Percentiles rank a stretch among this genome's conserved stretches.
Conservation (phyloP, 257 asterid species). For the Parsonsia alboflavescens region DNA sequence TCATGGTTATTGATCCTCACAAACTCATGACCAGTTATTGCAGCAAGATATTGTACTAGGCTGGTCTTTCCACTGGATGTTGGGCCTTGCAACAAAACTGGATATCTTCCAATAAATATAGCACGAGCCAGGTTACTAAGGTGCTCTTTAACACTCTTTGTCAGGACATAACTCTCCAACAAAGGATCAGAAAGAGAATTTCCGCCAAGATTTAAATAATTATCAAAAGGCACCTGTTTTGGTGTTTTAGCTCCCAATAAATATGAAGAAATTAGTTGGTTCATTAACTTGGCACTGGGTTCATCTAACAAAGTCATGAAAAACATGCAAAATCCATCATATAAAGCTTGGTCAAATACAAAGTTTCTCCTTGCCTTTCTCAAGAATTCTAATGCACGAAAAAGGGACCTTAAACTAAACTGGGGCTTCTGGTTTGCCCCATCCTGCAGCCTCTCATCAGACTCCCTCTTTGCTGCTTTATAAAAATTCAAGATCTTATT, state of each 20-base stretch:
- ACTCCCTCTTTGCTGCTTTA: conserved; percentile 64
- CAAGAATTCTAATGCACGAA: conserved; percentile 75
- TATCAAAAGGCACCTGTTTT: conserved; percentile 35
- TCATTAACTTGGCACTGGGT: conserved; percentile 64
- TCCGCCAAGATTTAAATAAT: conserved; percentile 34
- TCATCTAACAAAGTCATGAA: conserved; percentile 66
- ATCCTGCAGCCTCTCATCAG: conserved; percentile 88
- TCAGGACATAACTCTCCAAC: conserved; percentile 51
- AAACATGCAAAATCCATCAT: conserved; percentile 94
- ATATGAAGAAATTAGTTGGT: conserved; percentile 41
- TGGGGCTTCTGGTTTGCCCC: conserved; percentile 99
- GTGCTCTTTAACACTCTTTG: conserved; percentile 72
- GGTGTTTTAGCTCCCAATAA: conserved; percentile 48
- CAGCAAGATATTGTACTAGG: conserved; percentile 82
- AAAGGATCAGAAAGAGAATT: conserved; percentile 28
- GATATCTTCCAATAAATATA: conserved; percentile 70
- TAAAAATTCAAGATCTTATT: conserved; percentile 59
- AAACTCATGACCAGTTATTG: conserved; percentile 72
- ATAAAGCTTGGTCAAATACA: conserved; percentile 52
- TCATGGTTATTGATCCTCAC: conserved; percentile 93
- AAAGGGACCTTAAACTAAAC: conserved; percentile 87
- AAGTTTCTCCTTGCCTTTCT: conserved; percentile 48
- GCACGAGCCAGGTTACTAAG: conserved; percentile 72
- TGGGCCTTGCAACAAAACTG: conserved; percentile 93
- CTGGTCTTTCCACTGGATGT: conserved; percentile 99